Percentiles rank a stretch among this genome's conserved stretches.
These are phyloP conservation scores for Rhododendron ovatum DNA, from an alignment of 148 eudicot genomes.

Conservation along the genomic window DNA sequence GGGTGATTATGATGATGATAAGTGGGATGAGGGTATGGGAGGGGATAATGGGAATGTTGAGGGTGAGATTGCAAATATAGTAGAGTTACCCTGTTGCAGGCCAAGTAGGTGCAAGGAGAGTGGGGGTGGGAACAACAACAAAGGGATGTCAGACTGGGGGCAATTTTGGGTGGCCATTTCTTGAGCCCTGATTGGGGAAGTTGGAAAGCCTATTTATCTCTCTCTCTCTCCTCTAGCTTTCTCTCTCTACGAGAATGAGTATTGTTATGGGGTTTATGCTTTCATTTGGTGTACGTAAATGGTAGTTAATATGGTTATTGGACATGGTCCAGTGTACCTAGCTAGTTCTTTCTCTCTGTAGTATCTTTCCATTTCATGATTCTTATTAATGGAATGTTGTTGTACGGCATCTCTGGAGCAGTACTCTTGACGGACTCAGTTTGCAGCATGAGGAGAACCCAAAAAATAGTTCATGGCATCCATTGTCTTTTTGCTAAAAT, in stretches of 20 bases:
- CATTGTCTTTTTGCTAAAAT: background rate
- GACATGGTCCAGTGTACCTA: background rate
- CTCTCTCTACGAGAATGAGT: background rate
- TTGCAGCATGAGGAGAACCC: background rate
- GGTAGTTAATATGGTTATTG: slow-evolving; percentile 15
- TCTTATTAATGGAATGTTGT: background rate
- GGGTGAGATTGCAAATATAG: background rate
- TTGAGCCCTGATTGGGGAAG: background rate
- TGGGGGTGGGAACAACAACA: background rate
- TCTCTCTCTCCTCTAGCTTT: background rate
- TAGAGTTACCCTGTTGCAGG: background rate
- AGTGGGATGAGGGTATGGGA: background rate
- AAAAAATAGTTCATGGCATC: background rate
- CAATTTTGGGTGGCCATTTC: slow-evolving; percentile 26
- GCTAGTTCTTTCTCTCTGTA: background rate
- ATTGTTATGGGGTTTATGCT: background rate
- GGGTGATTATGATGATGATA: background rate
- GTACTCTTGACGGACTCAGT: background rate
- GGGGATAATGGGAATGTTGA: background rate
- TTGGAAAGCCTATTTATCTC: background rate
- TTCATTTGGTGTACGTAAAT: background rate
- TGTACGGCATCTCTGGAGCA: background rate
- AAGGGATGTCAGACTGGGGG: slow-evolving; percentile 17
- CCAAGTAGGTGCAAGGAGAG: background rate
- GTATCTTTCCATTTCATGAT: background rate